Percentiles rank a stretch among this genome's conserved stretches.
These are phyloP conservation scores for Pseudogymnoascus sp. DNA, from an alignment of 2,329 filamentous ascomycete genomes.

Conservation along the genomic window DNA sequence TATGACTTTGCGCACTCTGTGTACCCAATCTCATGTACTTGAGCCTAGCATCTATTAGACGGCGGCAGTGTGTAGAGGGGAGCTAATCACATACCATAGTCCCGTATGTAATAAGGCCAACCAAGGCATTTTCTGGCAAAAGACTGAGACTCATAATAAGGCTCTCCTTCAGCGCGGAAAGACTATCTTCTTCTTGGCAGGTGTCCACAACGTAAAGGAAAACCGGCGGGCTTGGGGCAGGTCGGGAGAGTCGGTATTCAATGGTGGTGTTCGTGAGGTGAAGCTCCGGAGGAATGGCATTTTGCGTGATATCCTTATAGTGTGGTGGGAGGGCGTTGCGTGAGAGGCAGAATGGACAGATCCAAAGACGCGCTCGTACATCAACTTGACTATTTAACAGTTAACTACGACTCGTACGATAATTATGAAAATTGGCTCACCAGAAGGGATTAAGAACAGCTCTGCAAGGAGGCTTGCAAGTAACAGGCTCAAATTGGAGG, in stretches of 20 bases:
- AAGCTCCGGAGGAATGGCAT: slow-evolving; percentile 73
- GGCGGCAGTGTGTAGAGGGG: slow-evolving; percentile 16
- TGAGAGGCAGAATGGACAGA: slow-evolving; percentile 80
- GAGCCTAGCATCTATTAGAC: slow-evolving; percentile 46
- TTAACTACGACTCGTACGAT: slow-evolving; percentile 18
- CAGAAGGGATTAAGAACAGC: slow-evolving; percentile 96
- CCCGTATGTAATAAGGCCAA: slow-evolving; percentile 78
- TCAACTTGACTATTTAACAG: slow-evolving; percentile 59
- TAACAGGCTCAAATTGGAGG: slow-evolving; percentile 91
- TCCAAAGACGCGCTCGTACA: slow-evolving; percentile 75
- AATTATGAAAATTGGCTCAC: slow-evolving; percentile 41
- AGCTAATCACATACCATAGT: slow-evolving; percentile 63
- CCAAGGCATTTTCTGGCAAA: slow-evolving; percentile 70
- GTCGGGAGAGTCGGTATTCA: slow-evolving; percentile 72
- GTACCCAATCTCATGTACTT: slow-evolving; percentile 97
- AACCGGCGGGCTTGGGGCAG: slow-evolving; percentile 77
- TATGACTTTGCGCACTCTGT: slow-evolving; percentile 98
- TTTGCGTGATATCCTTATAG: slow-evolving; percentile 82
- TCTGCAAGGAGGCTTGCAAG: slow-evolving; percentile 91
- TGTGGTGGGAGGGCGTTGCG: slow-evolving; percentile 74
- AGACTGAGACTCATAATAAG: slow-evolving; percentile 78
- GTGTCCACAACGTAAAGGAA: slow-evolving; percentile 84
- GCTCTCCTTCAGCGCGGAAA: slow-evolving; percentile 75
- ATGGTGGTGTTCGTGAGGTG: slow-evolving; percentile 81
- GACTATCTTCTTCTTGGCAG: slow-evolving; percentile 79